phyloP scores from a whole-genome alignment of 2,329 filamentous ascomycete genomes.

The Xylariales sp. region DNA sequence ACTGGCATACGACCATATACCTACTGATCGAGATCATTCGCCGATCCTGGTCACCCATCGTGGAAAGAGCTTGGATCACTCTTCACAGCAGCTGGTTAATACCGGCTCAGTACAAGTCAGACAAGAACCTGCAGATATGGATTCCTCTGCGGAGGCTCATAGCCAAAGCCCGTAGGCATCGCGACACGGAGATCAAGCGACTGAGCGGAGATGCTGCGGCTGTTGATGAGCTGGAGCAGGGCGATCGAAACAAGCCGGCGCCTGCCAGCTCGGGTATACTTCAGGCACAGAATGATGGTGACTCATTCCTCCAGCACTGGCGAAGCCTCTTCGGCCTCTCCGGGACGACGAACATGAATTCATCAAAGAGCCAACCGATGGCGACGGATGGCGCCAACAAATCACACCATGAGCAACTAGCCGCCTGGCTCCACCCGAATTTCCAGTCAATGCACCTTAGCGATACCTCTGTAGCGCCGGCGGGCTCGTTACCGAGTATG shows the following conservation, averaged over 20 bases:
- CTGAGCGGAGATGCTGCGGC: conserved; percentile 22
- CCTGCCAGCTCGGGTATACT: conserved; percentile 26
- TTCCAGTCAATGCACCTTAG: too few relatives aligned
- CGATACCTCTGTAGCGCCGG: too few relatives aligned
- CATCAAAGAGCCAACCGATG: too few relatives aligned
- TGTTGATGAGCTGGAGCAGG: conserved; percentile 20
- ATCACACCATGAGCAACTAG: too few relatives aligned
- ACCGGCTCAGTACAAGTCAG: conserved; percentile 15
- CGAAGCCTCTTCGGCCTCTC: too few relatives aligned
- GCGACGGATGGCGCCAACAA: too few relatives aligned
- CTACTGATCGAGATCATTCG: conserved; percentile 37
- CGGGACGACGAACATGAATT: too few relatives aligned
- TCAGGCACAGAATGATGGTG: too few relatives aligned
- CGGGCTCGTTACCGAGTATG: too few relatives aligned
- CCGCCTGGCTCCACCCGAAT: too few relatives aligned
- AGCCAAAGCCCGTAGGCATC: conserved; percentile 31
- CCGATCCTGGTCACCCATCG: conserved; percentile 20
- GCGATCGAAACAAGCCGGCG: conserved; percentile 19
- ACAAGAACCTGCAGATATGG: conserved; percentile 31
- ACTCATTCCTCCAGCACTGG: too few relatives aligned
- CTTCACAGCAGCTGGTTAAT: conserved; percentile 23
- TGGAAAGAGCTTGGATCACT: conserved; percentile 22
- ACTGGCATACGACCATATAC: conserved; percentile 48
- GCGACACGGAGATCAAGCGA: conserved; percentile 28
- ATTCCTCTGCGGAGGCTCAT: conserved; percentile 35